Evolutionary conservation across 2,329 filamentous ascomycete species (phyloP), one percentile per base, ranked within the genome.

Genomic region (Trichoderma asperellum): DNA sequence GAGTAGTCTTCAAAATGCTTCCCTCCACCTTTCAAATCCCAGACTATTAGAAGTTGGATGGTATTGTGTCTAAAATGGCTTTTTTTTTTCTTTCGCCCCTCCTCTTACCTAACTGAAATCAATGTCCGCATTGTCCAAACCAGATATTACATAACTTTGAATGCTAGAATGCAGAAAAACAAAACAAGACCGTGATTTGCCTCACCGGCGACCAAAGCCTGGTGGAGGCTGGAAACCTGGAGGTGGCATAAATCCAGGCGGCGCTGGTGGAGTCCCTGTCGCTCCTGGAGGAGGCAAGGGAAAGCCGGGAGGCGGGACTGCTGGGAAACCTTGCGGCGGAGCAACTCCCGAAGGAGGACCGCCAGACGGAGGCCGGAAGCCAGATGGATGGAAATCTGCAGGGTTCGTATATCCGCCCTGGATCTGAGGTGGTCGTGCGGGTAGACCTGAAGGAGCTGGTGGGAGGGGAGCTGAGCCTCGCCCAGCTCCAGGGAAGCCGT

Each of bases 391-490:
- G 75, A 83, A 85, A 68, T 84, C 82, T 58, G 82, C 83, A 5
- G 83, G 82, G 70, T 84, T 84, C 58, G 79, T 81, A 73, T 79
- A 85, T 29, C 79, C 81, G 29, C 73, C 79, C 37, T 84, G 83
- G 62, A 81, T 81, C 58, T 83, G 83, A 0, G 84, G 84, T 3
- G 84, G 85, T 18, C 85, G 79, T 0, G 84, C 83, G 0, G 85
- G 85, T 4, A 87, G 77, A 1, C 85, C 85, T 0, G 83, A 81
- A 0, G 85, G 84, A 0, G 84, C 81, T 10, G 84, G 82, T 0
- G 84, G 84, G 2, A 86, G 80, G 61, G 79, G 79, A n/a, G 74
- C 75, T 2, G 76, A 71, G n/a, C 75, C 75, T 16, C 77, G 76
- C 11, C 77, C 76, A 21, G 71, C 59, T n/a, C 62, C 57, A 43